A percentile compares a stretch with the other conserved stretches of the same genome.
Evolutionary conservation across 2,329 filamentous ascomycete genomes (phyloP).

Genomic region (Beauveria australis): DNA sequence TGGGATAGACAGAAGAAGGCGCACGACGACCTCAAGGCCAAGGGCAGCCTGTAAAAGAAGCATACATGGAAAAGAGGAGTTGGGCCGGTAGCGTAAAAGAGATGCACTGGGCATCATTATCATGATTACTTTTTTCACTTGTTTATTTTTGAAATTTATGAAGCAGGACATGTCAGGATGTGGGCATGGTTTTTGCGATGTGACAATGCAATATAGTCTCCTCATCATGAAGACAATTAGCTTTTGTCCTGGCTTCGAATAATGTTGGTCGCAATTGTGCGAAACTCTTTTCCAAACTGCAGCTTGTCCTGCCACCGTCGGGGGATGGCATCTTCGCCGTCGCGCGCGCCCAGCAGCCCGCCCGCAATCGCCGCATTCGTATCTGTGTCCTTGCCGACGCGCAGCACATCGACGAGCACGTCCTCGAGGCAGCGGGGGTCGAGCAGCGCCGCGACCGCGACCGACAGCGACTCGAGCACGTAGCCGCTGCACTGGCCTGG

Average conservation of each 20-base stretch:
- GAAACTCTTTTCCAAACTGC: constrained; percentile 33
- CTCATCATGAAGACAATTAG: background rate
- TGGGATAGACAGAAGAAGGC: constrained; percentile 87
- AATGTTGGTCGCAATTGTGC: background rate
- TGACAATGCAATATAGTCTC: background rate
- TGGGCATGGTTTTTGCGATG: background rate
- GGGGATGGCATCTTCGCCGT: constrained; percentile 34
- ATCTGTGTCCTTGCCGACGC: constrained; percentile 37
- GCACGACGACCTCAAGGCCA: constrained; percentile 51
- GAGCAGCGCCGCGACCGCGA: constrained; percentile 34
- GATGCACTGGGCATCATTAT: background rate
- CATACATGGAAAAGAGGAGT: constrained; percentile 8
- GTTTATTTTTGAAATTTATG: background rate
- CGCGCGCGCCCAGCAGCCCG: constrained; percentile 35
- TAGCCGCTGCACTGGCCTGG: constrained; percentile 27
- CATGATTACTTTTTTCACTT: background rate
- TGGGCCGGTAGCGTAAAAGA: constrained; percentile 1
- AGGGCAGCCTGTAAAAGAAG: constrained; percentile 20
- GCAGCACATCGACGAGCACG: constrained; percentile 36
- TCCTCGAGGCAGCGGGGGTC: constrained; percentile 32
- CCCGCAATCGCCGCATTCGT: constrained; percentile 39
- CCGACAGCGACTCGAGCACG: constrained; percentile 33
- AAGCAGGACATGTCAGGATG: background rate
- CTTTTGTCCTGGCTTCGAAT: background rate
- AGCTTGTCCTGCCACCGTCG: constrained; percentile 29